phyloP scores from a whole-genome alignment of 2,329 filamentous ascomycete genomes.

The Pseudocercospora pini-densiflorae region DNA sequence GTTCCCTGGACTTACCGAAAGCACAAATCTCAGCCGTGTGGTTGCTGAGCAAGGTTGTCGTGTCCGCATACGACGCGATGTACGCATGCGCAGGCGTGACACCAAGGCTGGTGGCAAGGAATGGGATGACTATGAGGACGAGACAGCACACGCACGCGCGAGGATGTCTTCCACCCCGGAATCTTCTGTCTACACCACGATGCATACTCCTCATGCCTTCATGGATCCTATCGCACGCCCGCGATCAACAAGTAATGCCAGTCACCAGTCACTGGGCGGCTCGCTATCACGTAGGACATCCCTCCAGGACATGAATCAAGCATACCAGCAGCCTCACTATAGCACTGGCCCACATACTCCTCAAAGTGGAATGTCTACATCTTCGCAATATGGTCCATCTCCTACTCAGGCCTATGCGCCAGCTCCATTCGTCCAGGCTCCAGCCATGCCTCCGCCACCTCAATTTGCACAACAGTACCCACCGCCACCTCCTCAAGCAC shows the following conservation, averaged over 20 bases:
- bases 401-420: slow-evolving; percentile 34
- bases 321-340: slow-evolving; percentile 47
- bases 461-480: slow-evolving; percentile 35
- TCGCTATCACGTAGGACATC: slow-evolving; percentile 47
- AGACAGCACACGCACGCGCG: slow-evolving; percentile 52
- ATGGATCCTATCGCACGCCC: slow-evolving; percentile 41
- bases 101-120: slow-evolving; percentile 67
- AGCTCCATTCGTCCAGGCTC: slow-evolving; percentile 35
- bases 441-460: slow-evolving; percentile 42
- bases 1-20: slow-evolving; percentile 91
- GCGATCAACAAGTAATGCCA: slow-evolving; percentile 45
- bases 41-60: slow-evolving; percentile 97
- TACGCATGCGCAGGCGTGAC: slow-evolving; percentile 85
- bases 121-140: slow-evolving; percentile 68
- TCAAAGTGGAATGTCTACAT: slow-evolving; percentile 42
- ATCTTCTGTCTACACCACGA: slow-evolving; percentile 23
- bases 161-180: slow-evolving; percentile 48
- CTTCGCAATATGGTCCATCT: slow-evolving; percentile 42
- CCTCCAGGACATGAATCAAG: slow-evolving; percentile 50
- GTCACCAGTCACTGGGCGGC: slow-evolving; percentile 36
- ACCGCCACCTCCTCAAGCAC: slow-evolving; percentile 29
- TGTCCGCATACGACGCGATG: slow-evolving; percentile 91
- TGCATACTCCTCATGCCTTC: slow-evolving; percentile 36
- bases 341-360: slow-evolving; percentile 46
- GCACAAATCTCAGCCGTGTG: slow-evolving; percentile 83